Evolutionary conservation across 2,329 filamentous ascomycete species (phyloP), one percentile per base, ranked within the genome.

Genomic region (Fusarium chaquense): DNA sequence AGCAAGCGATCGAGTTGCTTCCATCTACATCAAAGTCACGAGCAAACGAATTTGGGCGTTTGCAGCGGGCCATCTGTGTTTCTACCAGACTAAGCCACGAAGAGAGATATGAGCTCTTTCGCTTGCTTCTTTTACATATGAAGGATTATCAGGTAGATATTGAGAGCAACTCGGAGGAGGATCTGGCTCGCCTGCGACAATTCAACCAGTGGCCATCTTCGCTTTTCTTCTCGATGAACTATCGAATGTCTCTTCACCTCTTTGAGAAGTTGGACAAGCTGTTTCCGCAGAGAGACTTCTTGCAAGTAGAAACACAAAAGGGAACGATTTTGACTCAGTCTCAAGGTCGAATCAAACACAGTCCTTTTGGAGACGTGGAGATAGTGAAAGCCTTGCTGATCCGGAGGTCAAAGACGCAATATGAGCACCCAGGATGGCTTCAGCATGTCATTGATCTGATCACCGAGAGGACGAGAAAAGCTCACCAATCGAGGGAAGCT

Each of bases 91-190:
- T 61, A 15, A 43, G 30, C 8, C 4, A 12, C 2, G 38, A 55
- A 20, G 47, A 41, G 9, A 72, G 40, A 32, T 77, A 76, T 24
- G 62, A 70, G 0, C 46, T 77, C 5, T 64, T 77, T 6, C 70
- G 70, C 1, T 60, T 77, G 2, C 36, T 76, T 3, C 20, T 77
- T 18, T 44, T 60, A 15, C 53, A 76, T n/a, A 30, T 58, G 10
- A 57, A 46, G 15, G 45, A 50, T 4, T 73, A 71, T 30, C 24
- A 24, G 6, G 20, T 77, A 8, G 74, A 77, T 30, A 65, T 78
- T 9, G 72, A 76, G 26, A 55, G 70, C 18, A n/a, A 44, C 5
- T 65, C 62, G 7, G 62, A 60, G 2, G 28, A 38, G 11, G 56
- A 58, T 6, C 28, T 69, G 7, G 12, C 15, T 16, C 52, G 55